Percentiles rank a stretch among this genome's conserved stretches.
Conservation (phyloP, 2,329 filamentous ascomycete species). For the Coleophoma cylindrospora region DNA sequence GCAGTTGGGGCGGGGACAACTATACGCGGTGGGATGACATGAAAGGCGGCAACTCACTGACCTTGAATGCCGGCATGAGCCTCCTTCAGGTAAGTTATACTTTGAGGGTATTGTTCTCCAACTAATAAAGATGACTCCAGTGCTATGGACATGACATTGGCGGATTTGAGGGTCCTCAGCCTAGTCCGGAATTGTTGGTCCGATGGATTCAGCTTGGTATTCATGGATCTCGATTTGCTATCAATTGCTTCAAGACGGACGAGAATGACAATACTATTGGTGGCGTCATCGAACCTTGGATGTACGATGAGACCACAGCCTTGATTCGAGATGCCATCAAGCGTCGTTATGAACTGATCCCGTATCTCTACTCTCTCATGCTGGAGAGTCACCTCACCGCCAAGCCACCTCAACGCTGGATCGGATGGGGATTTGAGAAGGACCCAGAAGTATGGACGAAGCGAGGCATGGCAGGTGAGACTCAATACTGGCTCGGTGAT, state of each 20-base stretch:
- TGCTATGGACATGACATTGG: conserved; percentile 72
- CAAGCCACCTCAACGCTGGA: conserved; percentile 64
- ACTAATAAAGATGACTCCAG: conserved; percentile 19
- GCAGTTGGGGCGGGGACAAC: conserved; percentile 72
- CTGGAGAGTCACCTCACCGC: conserved; percentile 58
- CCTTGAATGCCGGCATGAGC: conserved; percentile 62
- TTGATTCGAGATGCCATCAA: conserved; percentile 61
- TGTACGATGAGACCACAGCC: conserved; percentile 64
- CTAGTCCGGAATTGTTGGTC: conserved; percentile 63
- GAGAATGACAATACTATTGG: conserved; percentile 60
- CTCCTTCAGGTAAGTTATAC: conserved; percentile 50
- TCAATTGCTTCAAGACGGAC: conserved; percentile 74
- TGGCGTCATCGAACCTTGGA: conserved; percentile 74
- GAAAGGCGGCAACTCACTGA: conserved; percentile 66
- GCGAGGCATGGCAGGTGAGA: conserved; percentile 56
- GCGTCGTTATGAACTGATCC: conserved; percentile 66
- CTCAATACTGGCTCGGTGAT: conserved; percentile 70
- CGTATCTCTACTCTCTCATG: conserved; percentile 64
- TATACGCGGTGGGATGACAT: conserved; percentile 69
- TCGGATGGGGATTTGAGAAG: conserved; percentile 66
- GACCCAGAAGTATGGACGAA: conserved; percentile 63
- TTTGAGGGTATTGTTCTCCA: not conserved
- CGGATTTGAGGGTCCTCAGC: conserved; percentile 70
- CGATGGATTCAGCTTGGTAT: conserved; percentile 70
- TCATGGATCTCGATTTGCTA: conserved; percentile 66